Conservation (phyloP, 331 rosid species). For the Malus hybrid region DNA sequence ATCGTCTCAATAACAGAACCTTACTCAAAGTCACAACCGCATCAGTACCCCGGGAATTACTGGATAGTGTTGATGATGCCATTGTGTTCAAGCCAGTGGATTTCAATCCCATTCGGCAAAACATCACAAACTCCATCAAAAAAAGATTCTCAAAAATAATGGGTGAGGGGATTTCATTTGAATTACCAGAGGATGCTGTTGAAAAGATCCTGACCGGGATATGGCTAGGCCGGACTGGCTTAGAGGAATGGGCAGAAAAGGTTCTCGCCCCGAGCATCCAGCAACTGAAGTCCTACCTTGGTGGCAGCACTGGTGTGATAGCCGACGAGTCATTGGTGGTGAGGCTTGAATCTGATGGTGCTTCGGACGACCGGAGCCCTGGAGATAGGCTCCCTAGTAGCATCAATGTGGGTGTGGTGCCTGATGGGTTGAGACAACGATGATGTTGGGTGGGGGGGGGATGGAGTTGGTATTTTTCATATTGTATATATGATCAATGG, state of each 20-base stretch:
- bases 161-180: constrained; percentile 45
- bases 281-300: constrained; percentile 41
- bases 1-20: constrained; percentile 21
- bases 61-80: constrained; percentile 61
- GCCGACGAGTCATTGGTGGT: constrained; percentile 40
- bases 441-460: constrained; percentile 1
- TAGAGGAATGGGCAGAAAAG: constrained; percentile 76
- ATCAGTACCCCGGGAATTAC: constrained; percentile 36
- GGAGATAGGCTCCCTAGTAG: constrained; percentile 49
- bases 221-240: constrained; percentile 55
- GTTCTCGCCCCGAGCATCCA: constrained; percentile 61
- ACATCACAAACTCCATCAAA: constrained; percentile 32
- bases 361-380: constrained; percentile 26
- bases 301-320: not conserved
- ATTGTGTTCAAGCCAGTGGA: constrained; percentile 73
- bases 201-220: constrained; percentile 71
- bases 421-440: constrained; percentile 14
- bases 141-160: constrained; percentile 44
- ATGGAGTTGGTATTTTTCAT: constrained; percentile 11
- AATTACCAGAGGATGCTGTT: constrained; percentile 59
- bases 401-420: constrained; percentile 56
- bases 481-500: constrained; percentile 25
- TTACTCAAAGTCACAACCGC: constrained; percentile 18
- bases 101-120: constrained; percentile 32
- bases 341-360: constrained; percentile 60